A percentile compares a stretch with the other conserved stretches of the same genome.
phyloP scores from a whole-genome alignment of 2,329 filamentous ascomycete genomes.

The Aspergillus alliaceus region DNA sequence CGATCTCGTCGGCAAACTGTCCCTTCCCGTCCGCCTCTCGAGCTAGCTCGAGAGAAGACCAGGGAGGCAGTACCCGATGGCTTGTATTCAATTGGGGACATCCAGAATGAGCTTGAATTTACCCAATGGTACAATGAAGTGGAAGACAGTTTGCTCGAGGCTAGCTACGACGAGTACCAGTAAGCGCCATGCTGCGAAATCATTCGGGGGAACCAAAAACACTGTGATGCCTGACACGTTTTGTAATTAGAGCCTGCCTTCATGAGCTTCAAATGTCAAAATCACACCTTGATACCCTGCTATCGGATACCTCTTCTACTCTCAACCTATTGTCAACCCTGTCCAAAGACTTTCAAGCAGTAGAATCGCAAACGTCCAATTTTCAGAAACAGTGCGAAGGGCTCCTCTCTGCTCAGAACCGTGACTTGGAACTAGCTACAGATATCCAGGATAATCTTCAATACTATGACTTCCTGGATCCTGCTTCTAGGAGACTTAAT shows the following conservation, averaged over 20 bases:
- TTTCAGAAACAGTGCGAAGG: conserved; percentile 93
- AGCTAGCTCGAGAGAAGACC: conserved; percentile 25
- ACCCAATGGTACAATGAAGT: conserved; percentile 59
- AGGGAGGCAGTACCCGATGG: conserved; percentile 13
- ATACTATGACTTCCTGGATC: conserved; percentile 92
- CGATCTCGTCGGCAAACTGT: conserved; percentile 39
- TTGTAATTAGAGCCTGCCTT: conserved; percentile 63
- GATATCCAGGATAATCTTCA: conserved; percentile 86
- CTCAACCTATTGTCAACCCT: conserved; percentile 75
- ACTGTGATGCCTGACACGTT: conserved; percentile 6
- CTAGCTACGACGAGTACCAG: conserved; percentile 83
- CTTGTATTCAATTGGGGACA: conserved; percentile 29
- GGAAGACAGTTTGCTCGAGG: conserved; percentile 70
- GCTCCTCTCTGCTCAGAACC: conserved; percentile 76
- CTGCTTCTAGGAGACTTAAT: conserved; percentile 84
- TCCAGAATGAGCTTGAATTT: conserved; percentile 62
- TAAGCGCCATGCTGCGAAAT: conserved; percentile 45
- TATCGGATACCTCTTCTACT: conserved; percentile 73
- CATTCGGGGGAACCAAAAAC: not conserved
- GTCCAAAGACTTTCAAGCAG: conserved; percentile 80
- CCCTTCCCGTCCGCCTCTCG: conserved; percentile 33
- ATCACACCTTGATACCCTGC: conserved; percentile 75
- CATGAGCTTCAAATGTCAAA: conserved; percentile 80
- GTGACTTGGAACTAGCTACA: conserved; percentile 75
- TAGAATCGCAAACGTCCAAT: conserved; percentile 86